Base-by-base conservation (phyloP, 73 alveolate genomes). In the Stentor coeruleus region DNA sequence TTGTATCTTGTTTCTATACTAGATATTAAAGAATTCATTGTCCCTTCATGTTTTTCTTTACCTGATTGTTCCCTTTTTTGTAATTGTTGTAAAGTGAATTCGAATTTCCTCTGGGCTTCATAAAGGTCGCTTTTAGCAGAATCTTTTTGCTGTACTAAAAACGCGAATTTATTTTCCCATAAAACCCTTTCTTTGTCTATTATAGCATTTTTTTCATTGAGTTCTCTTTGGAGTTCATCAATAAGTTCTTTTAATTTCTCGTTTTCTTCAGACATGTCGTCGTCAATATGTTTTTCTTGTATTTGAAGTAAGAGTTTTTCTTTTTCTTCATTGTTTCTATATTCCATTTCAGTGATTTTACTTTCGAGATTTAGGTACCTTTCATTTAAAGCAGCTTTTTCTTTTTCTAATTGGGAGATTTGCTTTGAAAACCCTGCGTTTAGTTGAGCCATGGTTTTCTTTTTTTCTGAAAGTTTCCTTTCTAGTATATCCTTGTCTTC, bases 101-200 rank as follows among this genome's bases (percentile, higher is more conserved):
- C 83, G 2, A 75, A 75, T 39, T 75, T 75, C 38, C 58, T 75
- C 72, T 75, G 83, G 81, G 83, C 58, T 39, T 75, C 83, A 35
- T 14, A 14, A 33, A 75, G 39, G 38, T 75, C 83, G 14, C n/a
- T n/a, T 75, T 39, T 0, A 37, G 83, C 59, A 37, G 26, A 20
- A n/a, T 75, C 83, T 75, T 66, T 75, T 75, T 75, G 72, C 33
- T 75, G 38, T 1, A 38, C 77, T 0, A 75, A 35, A 38, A 75
- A 75, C 26, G 33, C n/a, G 30, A 37, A 75, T 75, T 75, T 75
- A 40, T 75, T 75, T 75, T 75, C 83, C 83, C 83, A 75, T 39
- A 75, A 39, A 14, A 40, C n/a, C 38, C 38, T 75, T 39, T 75
- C 83, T 75, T 66, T 75, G 30, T 75, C 83, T 20, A 15, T 14